Base-by-base conservation (phyloP, 202 grass and related monocot species). In the Brachypodium distachyon region DNA sequence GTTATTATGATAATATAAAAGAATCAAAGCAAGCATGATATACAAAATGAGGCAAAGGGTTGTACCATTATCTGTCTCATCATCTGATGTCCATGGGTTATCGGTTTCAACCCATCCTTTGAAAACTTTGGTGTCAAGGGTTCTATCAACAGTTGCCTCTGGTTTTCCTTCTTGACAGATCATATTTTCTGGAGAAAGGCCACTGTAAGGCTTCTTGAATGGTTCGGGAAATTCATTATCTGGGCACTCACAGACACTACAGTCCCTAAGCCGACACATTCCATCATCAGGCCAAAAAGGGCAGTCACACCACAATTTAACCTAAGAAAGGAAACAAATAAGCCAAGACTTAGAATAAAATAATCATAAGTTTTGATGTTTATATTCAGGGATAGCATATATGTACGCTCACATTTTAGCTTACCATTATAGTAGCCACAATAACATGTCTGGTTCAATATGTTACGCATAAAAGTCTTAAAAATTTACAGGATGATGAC, bases 41-140 rank as follows among this genome's bases (percentile, higher is more conserved):
- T 58, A 54, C 3, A 57, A 32, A 69, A 56, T 32, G 59, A 83
- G 40, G 48, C 11, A 70, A 83, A 43, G 61, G 18, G 73, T 26
- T 43, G 50, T 85, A 99, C 96, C 82, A 28, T 93, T 93, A 84
- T 99, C 96, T 14, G 92, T 99, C 73, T 99, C 96, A 42, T 99
- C 96, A 81, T 99, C 96, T 83, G 82, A 49, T 78, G 96, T 99
- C 96, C 96, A 99, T 40, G 96, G 92, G 84, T 99, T 99, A 74
- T 99, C 96, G 3, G 76, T 94, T 65, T 99, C 92, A 4, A 91
- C 41, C 96, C 96, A 99, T 61, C 92, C 96, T 73, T 77, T 88
- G 75, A 99, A 99, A 74, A 80, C 83, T 67, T 85, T 99, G 39
- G 71, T 88, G 78, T 99, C 92, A 37, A 99, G 85, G 2, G 96